phyloP scores from a whole-genome alignment of 2,329 filamentous ascomycete genomes.

The Mariannaea elegans region DNA sequence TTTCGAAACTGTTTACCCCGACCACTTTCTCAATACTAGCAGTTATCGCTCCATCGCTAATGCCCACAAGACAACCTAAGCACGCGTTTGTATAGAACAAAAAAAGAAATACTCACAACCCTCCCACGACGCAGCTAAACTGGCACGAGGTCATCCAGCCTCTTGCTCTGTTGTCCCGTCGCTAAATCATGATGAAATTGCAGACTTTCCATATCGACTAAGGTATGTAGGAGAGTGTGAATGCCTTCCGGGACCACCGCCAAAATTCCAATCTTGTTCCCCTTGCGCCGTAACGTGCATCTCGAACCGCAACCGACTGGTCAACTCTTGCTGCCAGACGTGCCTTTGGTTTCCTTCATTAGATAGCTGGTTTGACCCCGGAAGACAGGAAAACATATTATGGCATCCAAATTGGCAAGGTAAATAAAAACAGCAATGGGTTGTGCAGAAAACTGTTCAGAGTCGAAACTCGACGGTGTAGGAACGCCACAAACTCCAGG shows the following conservation, averaged over 20 bases:
- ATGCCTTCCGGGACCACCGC: slow-evolving; percentile 34
- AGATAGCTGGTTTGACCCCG: slow-evolving; percentile 35
- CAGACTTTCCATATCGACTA: slow-evolving; percentile 35
- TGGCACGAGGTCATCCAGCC: slow-evolving; percentile 32
- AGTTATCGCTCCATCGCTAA: slow-evolving; percentile 36
- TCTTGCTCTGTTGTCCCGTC: slow-evolving; percentile 22
- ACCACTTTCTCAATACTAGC: slow-evolving; percentile 24
- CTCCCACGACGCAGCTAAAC: slow-evolving; percentile 21
- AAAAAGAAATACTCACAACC: slow-evolving; percentile 27
- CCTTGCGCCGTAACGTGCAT: slow-evolving; percentile 38
- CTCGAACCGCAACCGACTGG: slow-evolving; percentile 13
- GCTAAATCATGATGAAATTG: slow-evolving; percentile 29
- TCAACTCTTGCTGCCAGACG: neutral
- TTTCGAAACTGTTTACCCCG: slow-evolving; percentile 20
- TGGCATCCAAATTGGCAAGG: slow-evolving; percentile 36
- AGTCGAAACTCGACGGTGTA: slow-evolving; percentile 34
- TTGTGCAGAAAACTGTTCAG: slow-evolving; percentile 29
- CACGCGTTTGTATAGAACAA: slow-evolving; percentile 41
- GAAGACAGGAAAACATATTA: slow-evolving; percentile 39
- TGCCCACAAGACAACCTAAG: slow-evolving; percentile 38
- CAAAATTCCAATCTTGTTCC: slow-evolving; percentile 37
- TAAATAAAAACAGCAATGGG: slow-evolving; percentile 27
- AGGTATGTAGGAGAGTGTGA: slow-evolving; percentile 37
- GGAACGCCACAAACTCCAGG: slow-evolving; percentile 36
- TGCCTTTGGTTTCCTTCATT: slow-evolving; percentile 40